These are phyloP conservation scores for Oleoguttula mirabilis DNA, from an alignment of 495 filamentous ascomycete genomes.

Conservation along the genomic window DNA sequence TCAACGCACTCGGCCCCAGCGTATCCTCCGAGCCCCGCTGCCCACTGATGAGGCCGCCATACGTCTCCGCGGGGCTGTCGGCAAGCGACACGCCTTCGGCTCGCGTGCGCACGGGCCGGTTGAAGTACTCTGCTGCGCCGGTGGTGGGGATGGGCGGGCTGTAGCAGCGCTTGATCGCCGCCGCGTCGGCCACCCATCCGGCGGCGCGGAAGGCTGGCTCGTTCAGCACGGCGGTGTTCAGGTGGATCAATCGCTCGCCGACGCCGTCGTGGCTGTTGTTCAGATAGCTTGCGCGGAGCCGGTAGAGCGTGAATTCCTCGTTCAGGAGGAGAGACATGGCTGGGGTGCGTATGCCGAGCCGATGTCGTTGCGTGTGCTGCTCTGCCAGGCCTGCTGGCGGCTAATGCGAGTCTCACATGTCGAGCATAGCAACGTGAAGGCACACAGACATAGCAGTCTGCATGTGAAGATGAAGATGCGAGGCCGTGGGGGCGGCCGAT, in stretches of 20 bases:
- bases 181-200: constrained; percentile 71
- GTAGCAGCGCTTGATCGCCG: constrained; percentile 78
- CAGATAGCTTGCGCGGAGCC: constrained; percentile 83
- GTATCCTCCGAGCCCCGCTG: constrained; percentile 60
- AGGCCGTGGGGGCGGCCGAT: too few relatives aligned
- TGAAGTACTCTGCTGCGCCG: constrained; percentile 58
- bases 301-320: constrained; percentile 92
- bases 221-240: constrained; percentile 83
- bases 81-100: constrained; percentile 37
- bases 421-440: too few relatives aligned
- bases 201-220: constrained; percentile 90
- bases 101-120: constrained; percentile 13
- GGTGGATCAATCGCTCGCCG: constrained; percentile 84
- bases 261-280: constrained; percentile 87
- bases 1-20: constrained; percentile 45
- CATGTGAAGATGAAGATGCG: too few relatives aligned
- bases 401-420: too few relatives aligned
- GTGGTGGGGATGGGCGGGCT: constrained; percentile 86
- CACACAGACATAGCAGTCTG: too few relatives aligned
- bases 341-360: too few relatives aligned
- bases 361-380: too few relatives aligned
- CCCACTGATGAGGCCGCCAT: constrained; percentile 69
- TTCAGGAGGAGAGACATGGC: constrained; percentile 89
- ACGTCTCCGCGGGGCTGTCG: constrained; percentile 65
- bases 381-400: too few relatives aligned